Evolutionary conservation across 805 yeast species (phyloP).

Genomic region (Monosporozyma servazzii): DNA sequence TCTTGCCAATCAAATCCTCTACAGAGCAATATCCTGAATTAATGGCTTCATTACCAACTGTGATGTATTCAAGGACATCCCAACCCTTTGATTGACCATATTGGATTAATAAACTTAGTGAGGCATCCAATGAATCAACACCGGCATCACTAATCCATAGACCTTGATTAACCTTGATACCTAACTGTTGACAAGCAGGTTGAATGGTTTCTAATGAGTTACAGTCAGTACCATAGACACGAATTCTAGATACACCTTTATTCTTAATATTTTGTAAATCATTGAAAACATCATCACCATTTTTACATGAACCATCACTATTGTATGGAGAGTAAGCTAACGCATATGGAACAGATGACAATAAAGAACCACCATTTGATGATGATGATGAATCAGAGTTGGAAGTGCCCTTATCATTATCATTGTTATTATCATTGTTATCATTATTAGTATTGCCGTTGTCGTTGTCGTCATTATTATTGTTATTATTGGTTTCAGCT

Average conservation of each 20-base stretch:
- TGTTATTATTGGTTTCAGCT: neutral
- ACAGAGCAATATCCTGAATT: slow-evolving; percentile 52
- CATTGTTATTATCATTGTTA: neutral
- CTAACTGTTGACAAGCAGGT: slow-evolving; percentile 49
- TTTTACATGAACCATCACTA: slow-evolving; percentile 60
- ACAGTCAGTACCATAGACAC: slow-evolving; percentile 88
- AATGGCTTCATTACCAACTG: slow-evolving; percentile 86
- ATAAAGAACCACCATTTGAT: slow-evolving; percentile 8
- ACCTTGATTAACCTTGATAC: slow-evolving; percentile 75
- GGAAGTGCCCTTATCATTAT: slow-evolving; percentile 4
- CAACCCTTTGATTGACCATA: slow-evolving; percentile 50
- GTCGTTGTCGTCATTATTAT: neutral
- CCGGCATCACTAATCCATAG: slow-evolving; percentile 67
- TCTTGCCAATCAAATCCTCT: slow-evolving; percentile 53
- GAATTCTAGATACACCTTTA: slow-evolving; percentile 55
- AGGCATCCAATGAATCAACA: slow-evolving; percentile 56
- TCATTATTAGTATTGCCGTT: slow-evolving; percentile 11
- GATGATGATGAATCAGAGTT: slow-evolving; percentile 12
- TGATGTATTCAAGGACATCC: slow-evolving; percentile 66
- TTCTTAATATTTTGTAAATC: slow-evolving; percentile 53
- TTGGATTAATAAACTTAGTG: slow-evolving; percentile 44
- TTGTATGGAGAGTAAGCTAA: slow-evolving; percentile 76
- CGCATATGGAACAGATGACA: slow-evolving; percentile 41
- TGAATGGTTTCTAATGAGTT: slow-evolving; percentile 53
- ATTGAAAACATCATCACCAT: slow-evolving; percentile 38